phyloP scores from a whole-genome alignment of 176 grass and related monocot species.

The Sorghum bicolor region Sorghum_bicolor_NCBIv3 NC_012872.2:57343501-57344000 shows the following conservation, averaged over 20 bases:
- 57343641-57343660: not conserved
- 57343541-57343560: not conserved
- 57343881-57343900: slow-evolving; percentile 99
- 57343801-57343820: slow-evolving; percentile 63
- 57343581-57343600: not conserved
- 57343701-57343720: not conserved
- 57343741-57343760: not conserved
- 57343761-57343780: slow-evolving; percentile 94
- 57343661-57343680: not conserved
- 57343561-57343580: not conserved
- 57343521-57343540: not conserved
- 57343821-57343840: slow-evolving; percentile 60
- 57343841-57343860: slow-evolving; percentile 71
- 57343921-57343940: slow-evolving; percentile 6
- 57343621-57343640: not conserved
- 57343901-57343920: slow-evolving; percentile 44
- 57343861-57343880: slow-evolving; percentile 89
- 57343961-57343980: slow-evolving; percentile 65
- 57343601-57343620: not conserved
- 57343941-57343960: not conserved
- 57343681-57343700: not conserved
- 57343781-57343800: slow-evolving; percentile 99
- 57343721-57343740: not conserved
- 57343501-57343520: not conserved
- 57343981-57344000: slow-evolving; percentile 96